These are phyloP conservation scores for Sanguinoderma infundibulare DNA, from an alignment of 1,284 basidiomycete genomes.

Conservation along the genomic window DNA sequence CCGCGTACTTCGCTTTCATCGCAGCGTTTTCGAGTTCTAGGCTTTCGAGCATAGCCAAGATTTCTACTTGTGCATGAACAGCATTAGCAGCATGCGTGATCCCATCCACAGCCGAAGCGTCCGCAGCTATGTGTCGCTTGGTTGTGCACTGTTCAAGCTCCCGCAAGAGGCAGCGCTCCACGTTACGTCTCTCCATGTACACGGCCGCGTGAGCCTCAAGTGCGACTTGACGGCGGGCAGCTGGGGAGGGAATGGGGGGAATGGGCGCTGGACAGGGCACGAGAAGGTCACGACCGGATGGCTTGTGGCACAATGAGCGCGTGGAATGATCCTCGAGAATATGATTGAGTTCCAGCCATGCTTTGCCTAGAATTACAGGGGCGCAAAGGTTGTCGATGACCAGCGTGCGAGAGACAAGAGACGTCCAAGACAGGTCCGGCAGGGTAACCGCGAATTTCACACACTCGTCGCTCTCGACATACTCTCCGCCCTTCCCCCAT, in stretches of 20 bases:
- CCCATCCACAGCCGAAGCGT: neutral
- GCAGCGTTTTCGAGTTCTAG: neutral
- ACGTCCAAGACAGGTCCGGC: slow-evolving; percentile 11
- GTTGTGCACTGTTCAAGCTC: neutral
- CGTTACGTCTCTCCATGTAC: no score
- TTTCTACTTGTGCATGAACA: neutral
- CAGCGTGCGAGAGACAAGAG: slow-evolving; percentile 10
- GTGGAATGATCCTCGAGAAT: slow-evolving; percentile 6
- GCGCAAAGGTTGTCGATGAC: slow-evolving; percentile 16
- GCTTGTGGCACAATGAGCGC: neutral
- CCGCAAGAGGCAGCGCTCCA: neutral
- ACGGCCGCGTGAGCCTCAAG: neutral
- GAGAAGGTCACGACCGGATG: neutral
- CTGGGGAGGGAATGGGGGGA: neutral
- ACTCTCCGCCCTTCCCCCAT: neutral
- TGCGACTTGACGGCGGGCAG: no score
- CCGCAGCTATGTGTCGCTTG: neutral
- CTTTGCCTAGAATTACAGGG: slow-evolving; percentile 23
- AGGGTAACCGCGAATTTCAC: slow-evolving; percentile 14
- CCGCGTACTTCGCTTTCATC: slow-evolving; percentile 8
- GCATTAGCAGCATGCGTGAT: neutral
- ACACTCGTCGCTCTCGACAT: slow-evolving; percentile 5
- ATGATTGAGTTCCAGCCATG: slow-evolving; percentile 11
- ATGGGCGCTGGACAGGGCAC: neutral
- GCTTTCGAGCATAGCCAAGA: neutral